Conservation (phyloP, 2,329 filamentous ascomycete genomes). For the Diaporthe destruens region DNA sequence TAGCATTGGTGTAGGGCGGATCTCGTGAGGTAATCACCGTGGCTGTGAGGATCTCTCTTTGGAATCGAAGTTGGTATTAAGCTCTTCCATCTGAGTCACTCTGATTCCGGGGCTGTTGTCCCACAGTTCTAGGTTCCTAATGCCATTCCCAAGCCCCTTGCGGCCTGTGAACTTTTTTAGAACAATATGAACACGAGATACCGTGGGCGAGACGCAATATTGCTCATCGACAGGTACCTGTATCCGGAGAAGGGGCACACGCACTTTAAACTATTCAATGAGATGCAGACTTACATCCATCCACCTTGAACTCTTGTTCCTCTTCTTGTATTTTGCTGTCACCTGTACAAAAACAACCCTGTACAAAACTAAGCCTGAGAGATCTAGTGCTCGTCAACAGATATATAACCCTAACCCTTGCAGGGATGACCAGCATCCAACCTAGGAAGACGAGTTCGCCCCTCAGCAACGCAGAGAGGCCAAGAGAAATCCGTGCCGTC, state of each 20-base stretch:
- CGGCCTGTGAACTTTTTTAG: no score
- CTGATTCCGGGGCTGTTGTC: neutral
- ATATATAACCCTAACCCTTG: constrained; percentile 20
- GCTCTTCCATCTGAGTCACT: neutral
- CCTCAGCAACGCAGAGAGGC: constrained; percentile 5
- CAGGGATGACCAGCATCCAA: constrained; percentile 10
- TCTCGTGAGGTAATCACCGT: no score
- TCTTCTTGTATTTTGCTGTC: neutral
- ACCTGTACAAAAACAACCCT: neutral
- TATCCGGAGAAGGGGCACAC: no score
- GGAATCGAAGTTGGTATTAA: neutral
- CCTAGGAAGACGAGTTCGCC: neutral
- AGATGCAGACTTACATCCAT: neutral
- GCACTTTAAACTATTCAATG: neutral
- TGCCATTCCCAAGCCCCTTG: neutral
- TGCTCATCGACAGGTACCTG: no score
- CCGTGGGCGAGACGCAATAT: neutral
- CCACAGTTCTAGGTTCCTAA: neutral
- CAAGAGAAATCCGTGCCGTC: constrained; percentile 23
- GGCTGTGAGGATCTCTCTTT: neutral
- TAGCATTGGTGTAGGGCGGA: neutral
- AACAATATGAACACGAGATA: neutral
- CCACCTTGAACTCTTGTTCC: neutral
- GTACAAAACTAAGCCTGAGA: neutral
- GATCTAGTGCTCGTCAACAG: no score